A percentile compares a stretch with the other conserved stretches of the same genome.
These are phyloP conservation scores for Neonectria punicea DNA, from an alignment of 2,329 filamentous ascomycete genomes.

Conservation along the genomic window DNA sequence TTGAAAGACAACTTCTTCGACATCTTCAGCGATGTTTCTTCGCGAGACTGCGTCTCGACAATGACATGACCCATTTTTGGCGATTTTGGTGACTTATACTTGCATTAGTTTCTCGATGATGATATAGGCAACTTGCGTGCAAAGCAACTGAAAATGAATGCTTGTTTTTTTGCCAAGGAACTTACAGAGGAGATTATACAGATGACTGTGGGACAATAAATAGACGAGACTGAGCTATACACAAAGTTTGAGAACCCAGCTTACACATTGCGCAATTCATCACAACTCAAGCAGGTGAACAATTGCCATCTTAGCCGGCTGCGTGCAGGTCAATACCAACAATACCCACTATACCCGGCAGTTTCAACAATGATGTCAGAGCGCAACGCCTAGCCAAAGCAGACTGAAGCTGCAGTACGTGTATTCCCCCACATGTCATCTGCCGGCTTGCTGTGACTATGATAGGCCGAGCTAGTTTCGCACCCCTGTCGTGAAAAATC, in stretches of 20 bases:
- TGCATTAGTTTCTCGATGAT: neutral
- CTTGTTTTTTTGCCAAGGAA: neutral
- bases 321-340: neutral
- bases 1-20: neutral
- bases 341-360: neutral
- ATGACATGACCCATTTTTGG: neutral
- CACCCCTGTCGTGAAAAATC: neutral
- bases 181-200: neutral
- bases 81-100: neutral
- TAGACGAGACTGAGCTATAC: neutral
- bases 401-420: neutral
- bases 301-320: neutral
- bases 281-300: neutral
- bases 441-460: neutral
- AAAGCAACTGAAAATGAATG: neutral
- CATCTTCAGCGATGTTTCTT: neutral
- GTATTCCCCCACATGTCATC: neutral
- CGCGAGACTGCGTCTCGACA: neutral
- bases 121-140: too few relatives aligned
- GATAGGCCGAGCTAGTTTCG: neutral
- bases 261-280: neutral
- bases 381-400: neutral
- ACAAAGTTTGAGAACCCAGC: neutral
- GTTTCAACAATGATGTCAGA: neutral
- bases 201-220: neutral